These are phyloP conservation scores for Penicillium sp. DNA, from an alignment of 2,329 filamentous ascomycete species.

Conservation along the genomic window DNA sequence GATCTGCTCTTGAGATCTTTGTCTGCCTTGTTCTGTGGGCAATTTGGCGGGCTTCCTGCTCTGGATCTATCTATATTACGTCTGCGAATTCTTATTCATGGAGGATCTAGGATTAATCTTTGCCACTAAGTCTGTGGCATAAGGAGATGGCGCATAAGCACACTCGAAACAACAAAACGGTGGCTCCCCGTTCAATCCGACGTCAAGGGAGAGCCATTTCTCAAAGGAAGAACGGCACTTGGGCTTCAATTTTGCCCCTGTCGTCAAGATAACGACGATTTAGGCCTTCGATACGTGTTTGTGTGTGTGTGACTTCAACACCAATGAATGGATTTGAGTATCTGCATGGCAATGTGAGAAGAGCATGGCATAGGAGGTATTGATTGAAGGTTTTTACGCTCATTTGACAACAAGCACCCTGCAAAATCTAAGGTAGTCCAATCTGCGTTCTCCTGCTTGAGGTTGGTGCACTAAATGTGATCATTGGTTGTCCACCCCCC, in stretches of 20 bases:
- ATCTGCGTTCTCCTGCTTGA: too few species aligned
- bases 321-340: too few species aligned
- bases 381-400: too few species aligned
- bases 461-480: too few species aligned
- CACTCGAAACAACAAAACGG: not conserved
- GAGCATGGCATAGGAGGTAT: not conserved
- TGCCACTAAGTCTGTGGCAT: not conserved
- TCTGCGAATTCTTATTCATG: not conserved
- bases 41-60: not conserved
- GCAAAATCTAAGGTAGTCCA: too few species aligned
- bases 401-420: too few species aligned
- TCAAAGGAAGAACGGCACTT: not conserved
- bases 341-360: not conserved
- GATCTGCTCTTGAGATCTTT: not conserved
- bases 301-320: not conserved
- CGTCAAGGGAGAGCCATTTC: not conserved
- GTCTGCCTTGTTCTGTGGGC: not conserved
- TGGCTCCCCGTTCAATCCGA: not conserved
- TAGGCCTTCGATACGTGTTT: not conserved
- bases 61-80: too few species aligned
- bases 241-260: not conserved
- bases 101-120: not conserved
- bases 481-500: too few species aligned
- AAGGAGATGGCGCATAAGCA: not conserved
- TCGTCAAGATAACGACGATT: not conserved